Evolutionary conservation across 768 basidiomycete species (phyloP).

Genomic region (Auriscalpium orientale): DNA sequence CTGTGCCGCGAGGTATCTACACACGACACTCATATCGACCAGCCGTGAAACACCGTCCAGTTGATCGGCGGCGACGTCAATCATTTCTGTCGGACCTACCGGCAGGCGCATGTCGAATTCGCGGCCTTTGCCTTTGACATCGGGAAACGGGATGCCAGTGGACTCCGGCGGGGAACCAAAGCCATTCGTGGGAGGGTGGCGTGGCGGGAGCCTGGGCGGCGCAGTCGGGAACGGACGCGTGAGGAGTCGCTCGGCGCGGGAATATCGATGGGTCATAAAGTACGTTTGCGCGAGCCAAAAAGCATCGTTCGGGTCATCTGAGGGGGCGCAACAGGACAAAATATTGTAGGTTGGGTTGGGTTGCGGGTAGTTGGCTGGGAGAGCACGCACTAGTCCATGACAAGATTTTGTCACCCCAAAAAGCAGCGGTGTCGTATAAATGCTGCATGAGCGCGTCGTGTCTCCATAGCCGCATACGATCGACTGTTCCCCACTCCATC

Average conservation of each 20-base stretch:
- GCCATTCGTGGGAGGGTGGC: conserved; percentile 31
- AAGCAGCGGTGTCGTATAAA: conserved; percentile 92
- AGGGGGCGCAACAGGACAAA: conserved; percentile 1
- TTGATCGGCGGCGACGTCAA: conserved; percentile 58
- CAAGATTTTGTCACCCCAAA: conserved; percentile 97
- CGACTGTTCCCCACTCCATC: conserved; percentile 80
- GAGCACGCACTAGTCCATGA: conserved; percentile 79
- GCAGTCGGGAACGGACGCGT: conserved; percentile 74
- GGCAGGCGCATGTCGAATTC: conserved; percentile 44
- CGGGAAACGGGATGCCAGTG: conserved; percentile 21
- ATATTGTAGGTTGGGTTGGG: background rate
- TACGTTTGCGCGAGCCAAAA: conserved; percentile 99
- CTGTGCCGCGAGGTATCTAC: conserved; percentile 93
- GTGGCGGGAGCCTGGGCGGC: conserved; percentile 31
- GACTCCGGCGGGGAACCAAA: conserved; percentile 22
- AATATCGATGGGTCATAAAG: conserved; percentile 93
- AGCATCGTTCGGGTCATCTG: conserved; percentile 94
- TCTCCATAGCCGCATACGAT: conserved; percentile 93
- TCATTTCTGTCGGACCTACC: conserved; percentile 62
- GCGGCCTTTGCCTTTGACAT: conserved; percentile 47
- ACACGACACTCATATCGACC: conserved; percentile 92
- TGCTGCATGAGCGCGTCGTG: conserved; percentile 99
- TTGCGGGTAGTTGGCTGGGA: background rate
- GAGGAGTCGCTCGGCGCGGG: conserved; percentile 86
- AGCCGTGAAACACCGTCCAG: conserved; percentile 66